phyloP scores from a whole-genome alignment of 139 green algal genomes.

The Medakamo hakoo region DNA sequence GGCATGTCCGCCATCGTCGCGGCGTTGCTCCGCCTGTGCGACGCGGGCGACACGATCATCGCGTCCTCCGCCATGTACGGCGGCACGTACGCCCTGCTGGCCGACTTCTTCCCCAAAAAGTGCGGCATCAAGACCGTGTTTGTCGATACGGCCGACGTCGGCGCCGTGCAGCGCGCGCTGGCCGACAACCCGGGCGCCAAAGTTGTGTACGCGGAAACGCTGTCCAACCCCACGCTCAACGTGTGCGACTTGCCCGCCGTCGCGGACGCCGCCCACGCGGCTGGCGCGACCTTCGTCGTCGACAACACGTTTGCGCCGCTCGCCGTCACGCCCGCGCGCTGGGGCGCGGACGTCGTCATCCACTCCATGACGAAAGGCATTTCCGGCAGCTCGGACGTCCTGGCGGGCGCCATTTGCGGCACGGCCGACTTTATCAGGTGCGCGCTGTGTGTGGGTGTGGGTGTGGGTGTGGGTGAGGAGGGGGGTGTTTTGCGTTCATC shows the following conservation, averaged over 20 bases:
- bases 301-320: conserved; percentile 66
- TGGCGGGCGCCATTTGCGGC: conserved; percentile 38
- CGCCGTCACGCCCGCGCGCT: conserved; percentile 26
- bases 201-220: conserved; percentile 40
- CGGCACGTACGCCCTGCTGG: conserved; percentile 37
- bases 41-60: conserved; percentile 50
- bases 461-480: no score
- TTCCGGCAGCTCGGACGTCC: conserved; percentile 43
- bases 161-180: conserved; percentile 13
- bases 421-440: conserved; percentile 21
- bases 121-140: conserved; percentile 39
- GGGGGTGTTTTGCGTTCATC: no score
- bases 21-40: conserved; percentile 40
- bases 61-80: conserved; percentile 35
- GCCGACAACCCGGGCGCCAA: conserved; percentile 10
- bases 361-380: conserved; percentile 72
- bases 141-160: conserved; percentile 40
- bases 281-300: conserved; percentile 38
- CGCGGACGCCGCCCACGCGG: conserved; percentile 22
- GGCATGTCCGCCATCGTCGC: conserved; percentile 52
- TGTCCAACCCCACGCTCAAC: conserved; percentile 53
- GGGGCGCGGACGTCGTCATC: conserved; percentile 52
- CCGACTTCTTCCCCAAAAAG: conserved; percentile 40
- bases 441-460: no score
- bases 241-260: conserved; percentile 41